Evolutionary conservation across 371 early-diverging fungal genomes (phyloP).

Genomic region (Mucor mucedo): DNA sequence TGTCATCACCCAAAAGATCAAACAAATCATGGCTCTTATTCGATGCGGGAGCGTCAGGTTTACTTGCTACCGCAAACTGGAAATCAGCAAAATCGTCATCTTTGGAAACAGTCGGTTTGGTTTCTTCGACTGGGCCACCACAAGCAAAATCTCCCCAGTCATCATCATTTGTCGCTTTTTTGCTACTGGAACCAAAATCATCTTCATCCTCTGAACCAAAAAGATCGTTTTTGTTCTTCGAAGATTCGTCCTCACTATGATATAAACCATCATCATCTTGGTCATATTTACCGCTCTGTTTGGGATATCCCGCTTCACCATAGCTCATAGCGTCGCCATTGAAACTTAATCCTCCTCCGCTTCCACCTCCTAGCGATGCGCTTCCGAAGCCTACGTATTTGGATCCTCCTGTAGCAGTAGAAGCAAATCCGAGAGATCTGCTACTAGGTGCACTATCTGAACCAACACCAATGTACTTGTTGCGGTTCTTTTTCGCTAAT

Average conservation of each 20-base stretch:
- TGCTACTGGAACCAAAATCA: slow-evolving; percentile 25
- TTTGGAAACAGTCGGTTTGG: background rate
- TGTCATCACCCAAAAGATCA: slow-evolving; percentile 48
- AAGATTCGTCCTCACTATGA: slow-evolving; percentile 9
- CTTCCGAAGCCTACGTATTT: slow-evolving; percentile 54
- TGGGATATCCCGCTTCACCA: slow-evolving; percentile 34
- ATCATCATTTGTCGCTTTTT: slow-evolving; percentile 32
- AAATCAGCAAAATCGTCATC: slow-evolving; percentile 69
- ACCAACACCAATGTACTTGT: slow-evolving; percentile 85
- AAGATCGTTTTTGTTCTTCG: slow-evolving; percentile 51
- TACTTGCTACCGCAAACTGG: slow-evolving; percentile 54
- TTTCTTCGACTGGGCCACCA: slow-evolving; percentile 24
- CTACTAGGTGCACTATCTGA: slow-evolving; percentile 40
- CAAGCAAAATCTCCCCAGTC: slow-evolving; percentile 62
- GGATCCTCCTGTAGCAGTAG: slow-evolving; percentile 29
- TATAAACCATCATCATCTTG: slow-evolving; percentile 29
- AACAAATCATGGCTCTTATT: slow-evolving; percentile 38
- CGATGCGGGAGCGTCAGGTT: slow-evolving; percentile 11
- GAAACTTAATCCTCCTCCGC: slow-evolving; percentile 34
- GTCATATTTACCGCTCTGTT: slow-evolving; percentile 34
- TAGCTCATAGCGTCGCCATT: slow-evolving; percentile 37
- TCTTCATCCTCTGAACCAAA: slow-evolving; percentile 62
- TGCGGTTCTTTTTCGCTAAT: slow-evolving; percentile 85
- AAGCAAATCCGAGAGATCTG: slow-evolving; percentile 6
- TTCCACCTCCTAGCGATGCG: slow-evolving; percentile 28